Conservation (phyloP, 1,139 yeast species). For the Lodderomyces pseudojiufengensis region DNA sequence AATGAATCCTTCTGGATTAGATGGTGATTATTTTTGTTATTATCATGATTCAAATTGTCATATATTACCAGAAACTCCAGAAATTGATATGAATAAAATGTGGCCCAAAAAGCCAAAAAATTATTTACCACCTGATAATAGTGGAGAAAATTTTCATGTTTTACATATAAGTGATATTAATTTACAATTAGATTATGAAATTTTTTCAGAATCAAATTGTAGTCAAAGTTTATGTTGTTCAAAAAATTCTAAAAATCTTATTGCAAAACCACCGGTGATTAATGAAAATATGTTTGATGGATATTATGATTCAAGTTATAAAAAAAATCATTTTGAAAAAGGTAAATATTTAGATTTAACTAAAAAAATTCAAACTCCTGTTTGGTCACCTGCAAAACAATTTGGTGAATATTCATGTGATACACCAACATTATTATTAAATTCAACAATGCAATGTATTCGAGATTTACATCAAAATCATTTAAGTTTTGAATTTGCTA, state of each 20-base stretch:
- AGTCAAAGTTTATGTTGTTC: constrained; percentile 26
- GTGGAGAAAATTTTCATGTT: constrained; percentile 22
- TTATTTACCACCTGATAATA: constrained; percentile 23
- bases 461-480: constrained; percentile 23
- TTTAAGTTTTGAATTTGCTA: constrained; percentile 26
- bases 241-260: constrained; percentile 18
- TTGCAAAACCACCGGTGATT: constrained; percentile 10
- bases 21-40: constrained; percentile 54
- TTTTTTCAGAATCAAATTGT: constrained; percentile 29
- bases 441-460: constrained; percentile 25
- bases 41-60: constrained; percentile 42
- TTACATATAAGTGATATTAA: constrained; percentile 28
- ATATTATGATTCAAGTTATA: constrained; percentile 23
- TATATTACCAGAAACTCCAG: constrained; percentile 41
- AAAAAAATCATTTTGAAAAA: constrained; percentile 20
- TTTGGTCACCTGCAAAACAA: constrained; percentile 28
- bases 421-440: constrained; percentile 25
- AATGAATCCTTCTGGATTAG: constrained; percentile 46
- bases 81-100: constrained; percentile 34
- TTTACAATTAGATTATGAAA: constrained; percentile 22
- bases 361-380: constrained; percentile 11
- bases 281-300: constrained; percentile 14
- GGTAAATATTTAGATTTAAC: constrained; percentile 23
- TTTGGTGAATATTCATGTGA: constrained; percentile 32
- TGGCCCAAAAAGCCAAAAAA: constrained; percentile 37